Evolutionary conservation across 2,329 filamentous ascomycete genomes (phyloP).

Genomic region (Polytolypa hystricis): DNA sequence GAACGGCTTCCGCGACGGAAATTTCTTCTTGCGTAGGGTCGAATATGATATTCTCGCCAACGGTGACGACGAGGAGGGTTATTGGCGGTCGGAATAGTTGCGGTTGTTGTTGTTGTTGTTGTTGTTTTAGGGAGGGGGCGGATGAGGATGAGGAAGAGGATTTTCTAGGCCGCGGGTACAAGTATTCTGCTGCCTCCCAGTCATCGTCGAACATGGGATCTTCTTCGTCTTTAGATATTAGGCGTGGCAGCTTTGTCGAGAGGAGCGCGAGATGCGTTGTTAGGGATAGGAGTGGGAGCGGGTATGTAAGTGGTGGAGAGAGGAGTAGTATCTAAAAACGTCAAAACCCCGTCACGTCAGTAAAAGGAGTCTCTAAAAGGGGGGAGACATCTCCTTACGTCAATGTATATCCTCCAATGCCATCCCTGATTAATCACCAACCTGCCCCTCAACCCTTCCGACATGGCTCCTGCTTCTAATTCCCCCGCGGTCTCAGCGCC

Average conservation of each 20-base stretch:
- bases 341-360: conserved; percentile 7
- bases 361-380: conserved; percentile 4
- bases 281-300: conserved; percentile 80
- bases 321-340: conserved; percentile 67
- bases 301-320: conserved; percentile 86
- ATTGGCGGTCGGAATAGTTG: conserved; percentile 58
- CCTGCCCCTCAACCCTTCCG: conserved; percentile 55
- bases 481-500: conserved; percentile 63
- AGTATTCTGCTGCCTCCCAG: conserved; percentile 70
- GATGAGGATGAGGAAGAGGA: conserved; percentile 17
- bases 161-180: conserved; percentile 51
- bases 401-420: conserved; percentile 93
- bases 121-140: background rate
- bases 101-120: background rate
- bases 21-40: conserved; percentile 87
- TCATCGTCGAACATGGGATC: conserved; percentile 97
- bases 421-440: conserved; percentile 82
- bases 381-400: conserved; percentile 53
- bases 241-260: conserved; percentile 67
- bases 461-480: conserved; percentile 63
- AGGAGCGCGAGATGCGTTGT: conserved; percentile 90
- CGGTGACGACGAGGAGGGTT: conserved; percentile 78
- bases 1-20: conserved; percentile 77
- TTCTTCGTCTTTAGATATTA: conserved; percentile 85
- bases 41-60: conserved; percentile 83